These are phyloP conservation scores for Tricholoma hemisulphureum DNA, from an alignment of 768 basidiomycete genomes.

Conservation along the genomic window DNA sequence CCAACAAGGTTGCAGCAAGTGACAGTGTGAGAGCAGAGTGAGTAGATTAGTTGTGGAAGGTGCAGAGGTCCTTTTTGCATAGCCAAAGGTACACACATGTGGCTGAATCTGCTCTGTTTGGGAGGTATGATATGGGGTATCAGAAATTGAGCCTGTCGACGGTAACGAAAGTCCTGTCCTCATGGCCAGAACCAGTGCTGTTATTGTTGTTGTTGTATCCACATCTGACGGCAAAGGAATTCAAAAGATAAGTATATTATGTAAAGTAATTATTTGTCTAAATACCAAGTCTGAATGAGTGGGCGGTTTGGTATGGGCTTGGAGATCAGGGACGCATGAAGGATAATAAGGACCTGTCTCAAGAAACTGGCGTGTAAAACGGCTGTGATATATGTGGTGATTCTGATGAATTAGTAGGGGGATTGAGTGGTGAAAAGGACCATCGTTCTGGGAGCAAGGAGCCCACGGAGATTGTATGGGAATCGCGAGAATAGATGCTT, in stretches of 20 bases:
- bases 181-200: no score
- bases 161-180: not conserved
- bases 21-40: no score
- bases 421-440: conserved; percentile 32
- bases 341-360: not conserved
- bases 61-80: no score
- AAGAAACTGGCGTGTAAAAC: not conserved
- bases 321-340: not conserved
- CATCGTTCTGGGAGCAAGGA: conserved; percentile 38
- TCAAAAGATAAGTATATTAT: no score
- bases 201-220: no score
- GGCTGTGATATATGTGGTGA: conserved; percentile 11
- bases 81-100: no score
- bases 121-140: no score
- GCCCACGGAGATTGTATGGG: conserved; percentile 38
- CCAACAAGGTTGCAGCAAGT: no score
- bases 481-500: conserved; percentile 33
- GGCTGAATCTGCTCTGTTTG: no score
- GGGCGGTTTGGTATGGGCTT: not conserved
- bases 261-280: not conserved
- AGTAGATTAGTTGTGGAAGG: no score
- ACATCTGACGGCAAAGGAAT: no score
- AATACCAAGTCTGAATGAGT: not conserved
- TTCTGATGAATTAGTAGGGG: conserved; percentile 16
- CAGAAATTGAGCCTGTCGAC: no score